These are phyloP conservation scores for Candida neerlandica DNA, from an alignment of 1,139 yeast genomes.

Conservation along the genomic window DNA sequence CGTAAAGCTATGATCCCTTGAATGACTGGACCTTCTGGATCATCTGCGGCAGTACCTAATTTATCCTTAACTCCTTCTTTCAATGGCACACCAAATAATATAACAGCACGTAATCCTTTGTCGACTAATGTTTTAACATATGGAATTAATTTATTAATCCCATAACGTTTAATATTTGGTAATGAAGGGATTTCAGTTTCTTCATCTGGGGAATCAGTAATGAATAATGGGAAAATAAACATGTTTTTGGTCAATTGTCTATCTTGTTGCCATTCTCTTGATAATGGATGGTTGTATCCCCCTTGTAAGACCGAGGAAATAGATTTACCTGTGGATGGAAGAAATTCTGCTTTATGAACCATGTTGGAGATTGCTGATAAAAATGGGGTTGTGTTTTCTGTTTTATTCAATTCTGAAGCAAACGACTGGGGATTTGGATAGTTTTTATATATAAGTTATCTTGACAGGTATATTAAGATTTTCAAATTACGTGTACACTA, in stretches of 20 bases:
- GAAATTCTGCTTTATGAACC: conserved; percentile 70
- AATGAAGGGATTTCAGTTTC: conserved; percentile 72
- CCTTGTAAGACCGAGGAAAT: conserved; percentile 87
- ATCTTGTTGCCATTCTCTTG: conserved; percentile 90
- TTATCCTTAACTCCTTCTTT: conserved; percentile 75
- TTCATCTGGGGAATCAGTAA: conserved; percentile 81
- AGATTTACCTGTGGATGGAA: conserved; percentile 57
- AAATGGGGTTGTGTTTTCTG: not conserved
- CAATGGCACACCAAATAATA: conserved; percentile 89
- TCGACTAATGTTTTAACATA: conserved; percentile 69
- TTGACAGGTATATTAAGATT: not conserved
- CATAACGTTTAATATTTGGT: conserved; percentile 88
- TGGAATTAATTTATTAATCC: conserved; percentile 75
- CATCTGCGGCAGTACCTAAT: conserved; percentile 90
- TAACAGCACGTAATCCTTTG: conserved; percentile 85
- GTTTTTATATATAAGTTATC: not conserved
- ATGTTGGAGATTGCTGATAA: conserved; percentile 20
- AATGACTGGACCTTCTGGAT: conserved; percentile 95
- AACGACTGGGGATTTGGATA: not conserved
- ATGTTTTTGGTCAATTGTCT: conserved; percentile 80
- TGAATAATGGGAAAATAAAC: conserved; percentile 92
- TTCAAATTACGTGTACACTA: not conserved
- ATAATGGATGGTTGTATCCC: conserved; percentile 88
- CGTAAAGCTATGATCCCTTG: conserved; percentile 68
- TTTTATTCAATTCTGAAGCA: not conserved